Conservation (phyloP, 1,284 basidiomycete genomes). For the Boletus sp. region DNA sequence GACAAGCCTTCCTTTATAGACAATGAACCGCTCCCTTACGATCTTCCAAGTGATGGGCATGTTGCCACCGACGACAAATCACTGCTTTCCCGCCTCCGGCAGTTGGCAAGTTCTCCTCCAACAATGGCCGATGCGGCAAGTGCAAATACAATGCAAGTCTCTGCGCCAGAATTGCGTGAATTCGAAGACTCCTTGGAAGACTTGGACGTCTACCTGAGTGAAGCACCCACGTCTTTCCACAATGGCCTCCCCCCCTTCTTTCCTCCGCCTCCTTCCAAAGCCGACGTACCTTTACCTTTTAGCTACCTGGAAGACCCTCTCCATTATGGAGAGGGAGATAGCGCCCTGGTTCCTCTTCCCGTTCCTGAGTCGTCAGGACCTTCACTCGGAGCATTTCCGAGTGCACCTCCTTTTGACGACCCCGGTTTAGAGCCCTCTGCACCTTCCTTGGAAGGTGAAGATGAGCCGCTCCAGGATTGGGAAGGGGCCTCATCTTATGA, state of each 20-base stretch:
- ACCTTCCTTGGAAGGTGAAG: conserved; percentile 35
- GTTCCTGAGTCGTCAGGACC: conserved; percentile 42
- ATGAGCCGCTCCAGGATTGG: conserved; percentile 24
- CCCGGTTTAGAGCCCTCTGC: conserved; percentile 32
- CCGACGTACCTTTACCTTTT: conserved; percentile 37
- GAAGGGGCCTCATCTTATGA: conserved; percentile 9
- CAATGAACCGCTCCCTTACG: conserved; percentile 25
- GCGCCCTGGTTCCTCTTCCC: conserved; percentile 21
- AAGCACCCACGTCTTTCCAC: conserved; percentile 5
- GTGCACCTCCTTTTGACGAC: conserved; percentile 30
- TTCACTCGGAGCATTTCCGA: conserved; percentile 38
- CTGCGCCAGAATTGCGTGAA: conserved; percentile 31
- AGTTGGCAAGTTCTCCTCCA: conserved; percentile 54
- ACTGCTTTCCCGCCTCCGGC: conserved; percentile 53
- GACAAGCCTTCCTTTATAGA: conserved; percentile 4
- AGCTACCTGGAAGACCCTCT: conserved; percentile 42
- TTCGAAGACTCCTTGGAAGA: conserved; percentile 22
- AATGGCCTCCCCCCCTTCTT: conserved; percentile 24
- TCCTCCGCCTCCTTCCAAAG: conserved; percentile 40
- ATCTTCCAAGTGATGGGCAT: conserved; percentile 46
- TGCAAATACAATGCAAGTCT: conserved; percentile 10
- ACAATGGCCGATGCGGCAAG: not conserved
- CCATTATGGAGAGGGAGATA: conserved; percentile 38
- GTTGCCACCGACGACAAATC: conserved; percentile 74
- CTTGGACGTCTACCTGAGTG: conserved; percentile 6